These are phyloP conservation scores for Tricladium varicosporioides DNA, from an alignment of 2,329 filamentous ascomycete genomes.

Conservation along the genomic window DNA sequence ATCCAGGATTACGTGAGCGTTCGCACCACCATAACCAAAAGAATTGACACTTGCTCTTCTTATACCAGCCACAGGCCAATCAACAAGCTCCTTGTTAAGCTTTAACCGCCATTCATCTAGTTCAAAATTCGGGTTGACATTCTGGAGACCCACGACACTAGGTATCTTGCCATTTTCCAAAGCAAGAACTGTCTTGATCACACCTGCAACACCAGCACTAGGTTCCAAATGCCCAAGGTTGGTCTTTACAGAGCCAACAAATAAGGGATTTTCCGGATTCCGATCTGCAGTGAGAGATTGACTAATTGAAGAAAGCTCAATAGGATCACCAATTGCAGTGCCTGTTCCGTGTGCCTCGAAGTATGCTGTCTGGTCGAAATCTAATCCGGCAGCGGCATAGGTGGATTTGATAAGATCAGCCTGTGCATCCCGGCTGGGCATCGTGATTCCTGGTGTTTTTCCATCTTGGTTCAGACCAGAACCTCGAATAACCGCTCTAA, in stretches of 20 bases:
- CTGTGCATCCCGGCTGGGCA: conserved; percentile 48
- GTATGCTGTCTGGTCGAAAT: conserved; percentile 2
- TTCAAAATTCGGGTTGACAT: background rate
- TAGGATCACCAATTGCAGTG: conserved; percentile 13
- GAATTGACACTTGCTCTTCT: conserved; percentile 12
- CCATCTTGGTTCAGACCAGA: conserved; percentile 50
- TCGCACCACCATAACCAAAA: conserved; percentile 23
- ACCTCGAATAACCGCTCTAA: conserved; percentile 38
- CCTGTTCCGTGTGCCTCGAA: conserved; percentile 18
- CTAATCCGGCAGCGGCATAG: conserved; percentile 12
- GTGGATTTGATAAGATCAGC: conserved; percentile 9
- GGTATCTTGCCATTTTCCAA: conserved; percentile 36
- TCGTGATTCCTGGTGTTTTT: conserved; percentile 50
- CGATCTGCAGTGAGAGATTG: background rate
- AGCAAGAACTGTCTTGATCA: conserved; percentile 15
- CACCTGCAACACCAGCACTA: conserved; percentile 10
- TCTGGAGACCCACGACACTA: background rate
- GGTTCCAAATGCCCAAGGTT: conserved; percentile 27
- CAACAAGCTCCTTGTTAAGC: background rate
- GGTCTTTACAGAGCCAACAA: conserved; percentile 16
- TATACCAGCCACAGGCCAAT: conserved; percentile 10
- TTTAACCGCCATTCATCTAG: conserved; percentile 27
- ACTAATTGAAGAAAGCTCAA: conserved; percentile 17
- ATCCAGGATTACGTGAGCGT: conserved; percentile 23
- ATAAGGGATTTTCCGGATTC: background rate